A percentile compares a stretch with the other conserved stretches of the same genome.
Evolutionary conservation across 2,329 filamentous ascomycete species (phyloP).

Genomic region (Aspergillus thermomutatus): DNA sequence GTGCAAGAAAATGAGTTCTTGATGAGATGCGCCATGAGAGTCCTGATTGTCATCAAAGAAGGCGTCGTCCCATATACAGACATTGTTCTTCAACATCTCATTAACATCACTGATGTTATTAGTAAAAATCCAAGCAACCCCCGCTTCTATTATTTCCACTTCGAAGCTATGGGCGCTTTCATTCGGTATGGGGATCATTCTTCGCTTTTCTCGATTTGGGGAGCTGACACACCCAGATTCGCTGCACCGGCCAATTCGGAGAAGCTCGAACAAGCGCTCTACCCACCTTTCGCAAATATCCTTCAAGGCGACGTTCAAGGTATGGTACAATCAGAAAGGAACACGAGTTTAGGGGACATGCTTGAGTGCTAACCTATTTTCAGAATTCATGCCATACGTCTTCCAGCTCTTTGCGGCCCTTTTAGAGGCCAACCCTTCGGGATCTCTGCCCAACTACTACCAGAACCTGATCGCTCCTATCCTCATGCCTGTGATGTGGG

Average conservation of each 20-base stretch:
- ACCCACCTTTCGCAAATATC: slow-evolving; percentile 76
- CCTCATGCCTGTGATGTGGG: slow-evolving; percentile 80
- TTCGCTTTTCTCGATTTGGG: background rate
- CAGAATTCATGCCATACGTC: slow-evolving; percentile 92
- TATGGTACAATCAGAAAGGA: slow-evolving; percentile 34
- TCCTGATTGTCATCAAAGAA: slow-evolving; percentile 89
- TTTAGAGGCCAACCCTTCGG: slow-evolving; percentile 77
- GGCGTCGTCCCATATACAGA: slow-evolving; percentile 71
- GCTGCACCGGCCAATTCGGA: slow-evolving; percentile 65
- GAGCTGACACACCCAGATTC: slow-evolving; percentile 45
- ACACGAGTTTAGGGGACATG: background rate
- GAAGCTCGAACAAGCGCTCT: slow-evolving; percentile 76
- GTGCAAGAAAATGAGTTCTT: slow-evolving; percentile 98
- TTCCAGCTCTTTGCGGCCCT: slow-evolving; percentile 93
- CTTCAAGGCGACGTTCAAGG: slow-evolving; percentile 78
- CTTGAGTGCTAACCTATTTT: slow-evolving; percentile 26
- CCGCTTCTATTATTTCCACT: slow-evolving; percentile 97
- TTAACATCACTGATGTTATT: slow-evolving; percentile 88
- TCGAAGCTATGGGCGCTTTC: slow-evolving; percentile 87
- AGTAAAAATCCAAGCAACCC: slow-evolving; percentile 95
- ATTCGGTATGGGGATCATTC: slow-evolving; percentile 56
- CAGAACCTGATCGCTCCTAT: slow-evolving; percentile 74
- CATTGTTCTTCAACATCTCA: slow-evolving; percentile 74
- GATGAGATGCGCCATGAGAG: slow-evolving; percentile 98
- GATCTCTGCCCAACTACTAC: slow-evolving; percentile 77